A percentile compares a stretch with the other conserved stretches of the same genome.
These are phyloP conservation scores for Pythium aphanidermatum DNA, from an alignment of 352 stramenopile species.

Conservation along the genomic window DNA sequence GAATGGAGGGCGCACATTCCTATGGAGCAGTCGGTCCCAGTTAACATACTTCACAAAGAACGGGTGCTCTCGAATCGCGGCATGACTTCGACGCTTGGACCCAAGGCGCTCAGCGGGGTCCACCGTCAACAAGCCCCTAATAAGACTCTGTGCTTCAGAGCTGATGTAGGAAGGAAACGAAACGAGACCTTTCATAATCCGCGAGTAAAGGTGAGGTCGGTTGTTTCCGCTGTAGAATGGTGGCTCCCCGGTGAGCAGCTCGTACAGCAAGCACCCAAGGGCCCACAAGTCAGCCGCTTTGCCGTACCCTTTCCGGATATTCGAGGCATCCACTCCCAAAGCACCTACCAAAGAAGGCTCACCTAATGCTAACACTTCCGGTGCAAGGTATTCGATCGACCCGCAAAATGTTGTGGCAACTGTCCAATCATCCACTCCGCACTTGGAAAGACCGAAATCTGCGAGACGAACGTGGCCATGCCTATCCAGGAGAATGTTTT, in stretches of 20 bases:
- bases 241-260: slow-evolving; percentile 85
- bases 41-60: slow-evolving; percentile 71
- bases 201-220: slow-evolving; percentile 47
- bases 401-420: slow-evolving; percentile 79
- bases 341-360: slow-evolving; percentile 22
- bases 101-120: slow-evolving; percentile 60
- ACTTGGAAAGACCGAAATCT: slow-evolving; percentile 89
- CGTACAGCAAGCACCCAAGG: slow-evolving; percentile 81
- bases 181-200: slow-evolving; percentile 43
- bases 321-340: not conserved
- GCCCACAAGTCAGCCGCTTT: slow-evolving; percentile 89
- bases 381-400: slow-evolving; percentile 85
- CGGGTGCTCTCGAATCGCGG: slow-evolving; percentile 50
- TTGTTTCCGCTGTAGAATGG: slow-evolving; percentile 79
- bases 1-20: slow-evolving; percentile 48
- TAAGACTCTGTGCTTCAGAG: slow-evolving; percentile 40
- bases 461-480: slow-evolving; percentile 83
- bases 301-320: slow-evolving; percentile 53
- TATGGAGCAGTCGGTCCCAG: slow-evolving; percentile 43
- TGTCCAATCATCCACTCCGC: slow-evolving; percentile 53
- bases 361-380: slow-evolving; percentile 57
- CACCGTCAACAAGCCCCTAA: slow-evolving; percentile 38
- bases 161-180: slow-evolving; percentile 51
- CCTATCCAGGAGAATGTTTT: slow-evolving; percentile 88
- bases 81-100: slow-evolving; percentile 25